Evolutionary conservation across 257 asterid genomes (phyloP), one percentile per base, ranked within the genome.

Genomic region (Plectranthus barbatus): DNA sequence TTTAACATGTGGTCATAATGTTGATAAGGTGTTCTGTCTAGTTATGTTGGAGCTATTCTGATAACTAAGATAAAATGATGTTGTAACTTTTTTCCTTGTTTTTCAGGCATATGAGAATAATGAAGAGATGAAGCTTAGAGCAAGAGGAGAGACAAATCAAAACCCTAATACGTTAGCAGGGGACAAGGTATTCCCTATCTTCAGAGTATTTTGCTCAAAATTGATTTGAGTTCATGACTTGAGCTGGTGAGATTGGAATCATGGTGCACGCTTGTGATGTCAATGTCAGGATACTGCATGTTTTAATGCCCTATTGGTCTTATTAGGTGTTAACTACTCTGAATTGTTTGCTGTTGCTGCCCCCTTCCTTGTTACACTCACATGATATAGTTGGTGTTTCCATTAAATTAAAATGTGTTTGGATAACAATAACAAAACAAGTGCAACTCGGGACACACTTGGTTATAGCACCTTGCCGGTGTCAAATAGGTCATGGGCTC

Each of bases 101-200:
- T 76, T 70, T 70, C 83, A 92, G 97, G 79, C 88, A 14, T 85
- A 80, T 60, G 95, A 85, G 66, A 80, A 75, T 69, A 89, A 85
- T 68, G 98, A 83, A 76, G 87, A 74, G 63, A 70, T 71, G 82
- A 84, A 67, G 76, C 78, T 19, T 24, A 83, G 75, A 80, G 81
- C 89, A 71, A 80, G 88, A 78, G 81, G 84, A 72, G 94, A 89
- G 70, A 51, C 60, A 59, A 66, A 50, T 60, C 86, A 60, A 58
- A 88, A 79, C 74, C 70, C 74, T 26, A 78, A 48, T 62, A 62
- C 79, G 71, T 83, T 74, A 56, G 67, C 70, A 21, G 80, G 65
- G 63, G 97, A 92, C 77, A 92, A 87, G 97, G 99, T 92, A 70
- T 46, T 58, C 61, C 70, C 58, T 64, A 58, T 66, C 56, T 52